Evolutionary conservation across 257 asterid species (phyloP).

Genomic region (Fraxinus quadrangulata): DNA sequence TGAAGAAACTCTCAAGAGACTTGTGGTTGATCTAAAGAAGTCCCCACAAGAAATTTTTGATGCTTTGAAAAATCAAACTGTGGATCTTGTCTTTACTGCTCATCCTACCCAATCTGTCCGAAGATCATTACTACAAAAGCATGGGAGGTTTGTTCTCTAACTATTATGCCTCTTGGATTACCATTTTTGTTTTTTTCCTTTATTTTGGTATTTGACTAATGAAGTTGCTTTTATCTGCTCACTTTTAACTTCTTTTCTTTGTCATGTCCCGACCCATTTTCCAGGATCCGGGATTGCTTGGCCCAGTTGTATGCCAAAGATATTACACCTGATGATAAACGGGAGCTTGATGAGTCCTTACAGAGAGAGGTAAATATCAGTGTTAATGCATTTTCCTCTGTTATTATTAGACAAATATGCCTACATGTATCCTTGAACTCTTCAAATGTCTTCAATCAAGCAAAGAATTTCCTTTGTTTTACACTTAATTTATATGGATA

Average conservation of each 20-base stretch:
- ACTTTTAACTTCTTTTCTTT: neutral
- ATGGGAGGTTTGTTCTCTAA: constrained; percentile 46
- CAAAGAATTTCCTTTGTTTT: neutral
- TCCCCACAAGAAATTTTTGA: constrained; percentile 61
- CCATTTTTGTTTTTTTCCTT: neutral
- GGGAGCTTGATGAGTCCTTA: constrained; percentile 59
- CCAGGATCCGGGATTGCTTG: constrained; percentile 60
- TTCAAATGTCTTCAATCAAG: neutral
- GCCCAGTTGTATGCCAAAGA: constrained; percentile 51
- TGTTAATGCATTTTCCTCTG: neutral
- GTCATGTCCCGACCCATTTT: constrained; percentile 18
- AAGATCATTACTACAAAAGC: constrained; percentile 64
- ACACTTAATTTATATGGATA: neutral
- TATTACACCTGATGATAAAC: constrained; percentile 63
- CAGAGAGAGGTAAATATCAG: constrained; percentile 53
- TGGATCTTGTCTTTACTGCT: constrained; percentile 63
- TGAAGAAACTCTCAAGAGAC: constrained; percentile 63
- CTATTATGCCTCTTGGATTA: neutral
- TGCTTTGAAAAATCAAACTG: constrained; percentile 64
- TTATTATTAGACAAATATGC: constrained; percentile 7
- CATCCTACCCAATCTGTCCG: constrained; percentile 64
- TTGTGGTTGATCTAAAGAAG: constrained; percentile 54
- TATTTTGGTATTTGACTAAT: neutral
- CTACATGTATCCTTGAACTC: neutral
- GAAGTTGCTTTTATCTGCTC: constrained; percentile 4